Evolutionary conservation across 495 filamentous ascomycete species (phyloP), one percentile per base, ranked within the genome.

Genomic region (Umbilicaria muhlenbergii): DNA sequence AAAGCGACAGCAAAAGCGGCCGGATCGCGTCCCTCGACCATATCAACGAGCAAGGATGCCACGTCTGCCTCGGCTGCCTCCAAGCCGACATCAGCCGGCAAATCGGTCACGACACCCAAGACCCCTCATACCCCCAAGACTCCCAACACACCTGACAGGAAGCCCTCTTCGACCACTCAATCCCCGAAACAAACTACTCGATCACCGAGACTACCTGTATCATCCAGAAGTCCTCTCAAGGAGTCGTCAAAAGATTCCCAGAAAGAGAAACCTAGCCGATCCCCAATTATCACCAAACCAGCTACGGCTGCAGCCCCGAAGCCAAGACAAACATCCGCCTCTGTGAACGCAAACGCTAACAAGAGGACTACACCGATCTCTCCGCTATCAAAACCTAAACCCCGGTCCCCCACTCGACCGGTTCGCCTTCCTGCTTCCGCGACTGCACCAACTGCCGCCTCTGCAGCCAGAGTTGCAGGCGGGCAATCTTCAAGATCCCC

Each of bases 351-450:
- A 34, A 48, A 55, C 2, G 45, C 60, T 8, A 47, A 64, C 18
- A 50, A 62, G 15, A 49, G 61, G 1, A 50, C 45, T 43, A 52
- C 36, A 59, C 57, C 42, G 63, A 61, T n/a, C 66, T 50, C 58
- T 28, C 24, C 24, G 24, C 24, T 28, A 28, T 28, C 60, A 31
- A 83, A 81, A 52, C 67, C 77, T 16, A 71, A 68, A 51, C 57
- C 73, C 13, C 80, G 71, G 48, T 83, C 81, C 14, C 78, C 80
- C 1, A 80, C 78, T 6, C 70, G 68, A 39, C 71, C 80, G 13
- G 61, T 73, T 50, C 75, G 73, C 43, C 63, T 80, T 28, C 73
- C 80, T 24, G 54, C 69, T 37, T 72, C 80, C 19, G 58, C 79
- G 38, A 76, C 74, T 2, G 70, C 80, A 16, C 72, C 75, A 34